These are phyloP conservation scores for Candida xyloterini DNA, from an alignment of 805 yeast genomes.

Conservation along the genomic window DNA sequence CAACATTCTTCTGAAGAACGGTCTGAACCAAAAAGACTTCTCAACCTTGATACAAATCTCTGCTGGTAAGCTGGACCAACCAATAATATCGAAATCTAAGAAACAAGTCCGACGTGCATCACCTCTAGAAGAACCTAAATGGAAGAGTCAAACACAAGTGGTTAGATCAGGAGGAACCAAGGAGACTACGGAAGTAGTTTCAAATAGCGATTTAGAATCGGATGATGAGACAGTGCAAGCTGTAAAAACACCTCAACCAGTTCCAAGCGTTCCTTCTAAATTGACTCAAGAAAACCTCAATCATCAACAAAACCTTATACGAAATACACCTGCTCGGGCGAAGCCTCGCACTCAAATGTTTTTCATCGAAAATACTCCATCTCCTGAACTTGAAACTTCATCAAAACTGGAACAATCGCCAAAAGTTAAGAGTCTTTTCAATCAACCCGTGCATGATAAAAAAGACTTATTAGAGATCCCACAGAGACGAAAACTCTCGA, in stretches of 20 bases:
- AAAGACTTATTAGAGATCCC: constrained; percentile 2
- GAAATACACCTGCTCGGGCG: constrained; percentile 2
- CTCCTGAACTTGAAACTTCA: constrained; percentile 23
- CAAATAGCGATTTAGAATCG: constrained; percentile 23
- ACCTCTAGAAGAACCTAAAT: constrained; percentile 1
- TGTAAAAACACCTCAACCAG: not conserved
- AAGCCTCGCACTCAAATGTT: constrained; percentile 27
- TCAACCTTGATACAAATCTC: constrained; percentile 30
- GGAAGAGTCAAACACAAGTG: constrained; percentile 16
- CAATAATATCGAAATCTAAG: constrained; percentile 1
- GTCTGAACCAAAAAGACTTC: constrained; percentile 27
- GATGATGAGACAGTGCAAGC: constrained; percentile 13
- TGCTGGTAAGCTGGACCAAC: constrained; percentile 10
- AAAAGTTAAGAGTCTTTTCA: constrained; percentile 12
- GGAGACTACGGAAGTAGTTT: constrained; percentile 29
- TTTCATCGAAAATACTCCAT: constrained; percentile 33
- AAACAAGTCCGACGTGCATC: not conserved
- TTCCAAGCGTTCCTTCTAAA: constrained; percentile 10
- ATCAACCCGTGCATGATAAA: constrained; percentile 12
- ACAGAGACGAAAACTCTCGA: not conserved
- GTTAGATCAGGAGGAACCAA: constrained; percentile 20
- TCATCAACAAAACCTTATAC: constrained; percentile 16
- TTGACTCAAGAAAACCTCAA: constrained; percentile 17
- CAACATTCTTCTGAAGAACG: constrained; percentile 25
- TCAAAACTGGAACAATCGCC: constrained; percentile 9